Evolutionary conservation across 805 yeast genomes (phyloP).

Genomic region (Kurtzmaniella cleridarum): DNA sequence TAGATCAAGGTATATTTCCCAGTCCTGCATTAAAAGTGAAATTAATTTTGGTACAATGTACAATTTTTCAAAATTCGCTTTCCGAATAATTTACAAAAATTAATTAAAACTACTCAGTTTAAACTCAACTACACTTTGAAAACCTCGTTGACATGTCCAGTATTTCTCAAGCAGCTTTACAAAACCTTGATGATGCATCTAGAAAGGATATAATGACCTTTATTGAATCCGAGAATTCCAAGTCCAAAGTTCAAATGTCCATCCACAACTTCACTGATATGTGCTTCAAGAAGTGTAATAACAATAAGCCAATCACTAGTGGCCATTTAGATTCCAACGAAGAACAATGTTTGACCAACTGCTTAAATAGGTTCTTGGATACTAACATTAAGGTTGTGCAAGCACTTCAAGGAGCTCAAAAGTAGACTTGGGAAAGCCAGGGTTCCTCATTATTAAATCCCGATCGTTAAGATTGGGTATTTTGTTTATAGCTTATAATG

Average conservation of each 20-base stretch:
- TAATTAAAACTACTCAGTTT: too few relatives aligned
- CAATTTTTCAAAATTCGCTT: too few relatives aligned
- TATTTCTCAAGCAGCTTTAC: constrained; percentile 30
- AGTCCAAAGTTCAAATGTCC: constrained; percentile 80
- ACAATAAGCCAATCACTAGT: constrained; percentile 35
- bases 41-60: too few relatives aligned
- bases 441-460: too few relatives aligned
- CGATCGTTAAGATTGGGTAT: too few relatives aligned
- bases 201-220: constrained; percentile 70
- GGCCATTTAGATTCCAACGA: constrained; percentile 53
- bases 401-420: constrained; percentile 33
- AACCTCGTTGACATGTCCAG: constrained; percentile 23
- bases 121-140: background rate
- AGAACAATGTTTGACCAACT: constrained; percentile 69
- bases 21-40: too few relatives aligned
- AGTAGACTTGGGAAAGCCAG: constrained; percentile 6
- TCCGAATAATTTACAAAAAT: too few relatives aligned
- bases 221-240: constrained; percentile 77
- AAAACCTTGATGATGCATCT: constrained; percentile 55
- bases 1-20: too few relatives aligned
- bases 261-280: constrained; percentile 85
- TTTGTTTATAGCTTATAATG: too few relatives aligned
- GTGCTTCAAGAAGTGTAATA: constrained; percentile 85
- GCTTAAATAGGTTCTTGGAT: constrained; percentile 82
- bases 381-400: constrained; percentile 82